Conservation (phyloP, 306 rosid genomes). For the Pterocarpus santalinus region DNA sequence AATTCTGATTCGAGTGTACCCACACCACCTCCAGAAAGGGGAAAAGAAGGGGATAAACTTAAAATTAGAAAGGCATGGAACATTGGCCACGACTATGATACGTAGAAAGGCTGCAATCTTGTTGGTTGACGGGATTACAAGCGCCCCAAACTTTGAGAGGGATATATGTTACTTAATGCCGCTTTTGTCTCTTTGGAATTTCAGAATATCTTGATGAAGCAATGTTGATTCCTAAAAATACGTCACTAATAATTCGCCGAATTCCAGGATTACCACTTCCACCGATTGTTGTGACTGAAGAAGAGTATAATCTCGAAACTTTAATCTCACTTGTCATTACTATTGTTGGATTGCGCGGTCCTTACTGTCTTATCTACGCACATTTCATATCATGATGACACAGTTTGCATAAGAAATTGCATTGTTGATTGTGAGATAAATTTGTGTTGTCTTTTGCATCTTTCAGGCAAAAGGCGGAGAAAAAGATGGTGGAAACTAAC, state of each 20-base stretch:
- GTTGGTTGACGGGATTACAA: constrained; percentile 36
- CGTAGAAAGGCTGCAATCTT: constrained; percentile 46
- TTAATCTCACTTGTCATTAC: constrained; percentile 48
- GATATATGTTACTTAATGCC: too few relatives aligned
- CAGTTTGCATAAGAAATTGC: constrained; percentile 18
- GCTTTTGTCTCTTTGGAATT: constrained; percentile 77
- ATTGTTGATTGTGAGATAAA: constrained; percentile 21
- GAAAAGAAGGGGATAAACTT: not conserved
- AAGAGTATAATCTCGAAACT: constrained; percentile 89
- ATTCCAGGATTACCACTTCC: constrained; percentile 98
- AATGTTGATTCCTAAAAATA: constrained; percentile 98
- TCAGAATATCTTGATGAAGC: constrained; percentile 99
- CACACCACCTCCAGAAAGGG: not conserved
- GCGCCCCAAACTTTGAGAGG: constrained; percentile 39
- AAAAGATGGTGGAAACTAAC: constrained; percentile 58
- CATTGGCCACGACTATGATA: constrained; percentile 31
- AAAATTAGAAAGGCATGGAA: constrained; percentile 30
- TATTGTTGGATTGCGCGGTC: constrained; percentile 30
- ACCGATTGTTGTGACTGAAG: constrained; percentile 85
- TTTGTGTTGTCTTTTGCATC: constrained; percentile 36
- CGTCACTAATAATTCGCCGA: constrained; percentile 98
- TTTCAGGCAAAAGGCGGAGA: constrained; percentile 82
- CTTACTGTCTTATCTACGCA: constrained; percentile 7
- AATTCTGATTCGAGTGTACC: constrained; percentile 20
- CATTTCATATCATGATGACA: constrained; percentile 14